Evolutionary conservation across 2,329 filamentous ascomycete species (phyloP), one percentile per base, ranked within the genome.

Genomic region (Talaromyces pinophilus): DNA sequence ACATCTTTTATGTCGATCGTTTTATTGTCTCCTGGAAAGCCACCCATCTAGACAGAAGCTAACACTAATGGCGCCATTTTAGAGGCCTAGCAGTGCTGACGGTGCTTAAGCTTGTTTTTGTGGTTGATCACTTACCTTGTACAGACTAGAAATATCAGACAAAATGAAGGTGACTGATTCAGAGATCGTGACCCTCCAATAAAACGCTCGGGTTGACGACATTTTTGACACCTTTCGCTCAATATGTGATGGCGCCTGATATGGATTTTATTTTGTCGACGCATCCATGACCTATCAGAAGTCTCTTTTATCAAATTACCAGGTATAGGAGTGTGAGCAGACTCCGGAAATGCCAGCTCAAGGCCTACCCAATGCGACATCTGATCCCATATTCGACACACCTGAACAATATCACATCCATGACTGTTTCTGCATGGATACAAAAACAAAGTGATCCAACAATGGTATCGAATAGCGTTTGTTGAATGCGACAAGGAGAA

Each of bases 1-100:
- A 59, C 52, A 46, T 46, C 50, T 59, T 64, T 44, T 22, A 6
- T 38, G 61, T 55, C 61, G 61, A 63, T 63, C 61, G 11, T 63
- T 55, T 30, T 40, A 57, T 57, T 38, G 33, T 57, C 33, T 22
- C 52, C 52, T 38, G 38, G 38, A 19, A 17, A 46, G 38, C 57
- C 38, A n/a, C 6, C 15, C 57, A 44, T 46, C 42, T 42, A 63
- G 48, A 55, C 19, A 33, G 35, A 55, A 35, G n/a, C 62, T 63
- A 48, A 48, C 52, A n/a, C 22, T 3, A 35, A 59, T 59, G 40
- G 52, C 62, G 62, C 62, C 62, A 64, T 46, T 38, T 59, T 48
- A 59, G 54, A 42, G 38, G 38, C 28, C 3, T 46, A 15, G 22
- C 57, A n/a, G 38, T 60, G 57, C 57, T 60, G 57, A 46, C 57